Base-by-base conservation (phyloP, 1,139 yeast genomes). In the Yamadazyma pseudoaaseri region DNA sequence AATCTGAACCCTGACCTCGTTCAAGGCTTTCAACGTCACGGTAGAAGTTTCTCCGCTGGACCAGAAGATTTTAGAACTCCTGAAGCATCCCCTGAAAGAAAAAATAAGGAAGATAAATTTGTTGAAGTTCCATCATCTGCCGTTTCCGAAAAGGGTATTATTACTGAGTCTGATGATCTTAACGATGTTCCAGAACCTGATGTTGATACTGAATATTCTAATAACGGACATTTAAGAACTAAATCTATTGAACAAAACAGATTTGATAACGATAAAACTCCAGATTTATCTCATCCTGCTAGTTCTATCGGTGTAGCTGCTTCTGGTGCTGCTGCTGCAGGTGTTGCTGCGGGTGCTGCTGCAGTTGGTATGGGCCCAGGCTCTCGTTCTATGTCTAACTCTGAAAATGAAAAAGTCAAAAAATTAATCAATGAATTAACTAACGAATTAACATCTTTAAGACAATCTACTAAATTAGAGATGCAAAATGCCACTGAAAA, bases 401-500 rank as follows among this genome's bases (percentile, higher is more conserved):
- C 27, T 21, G 61, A 54, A 26, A 59, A 58, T 22, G 49, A 48
- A 14, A 53, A 55, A 32, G 62, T 63, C 12, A 68, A 65, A 42
- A 52, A 53, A 30, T 45, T 66, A 17, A 62, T 73, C 16, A 48
- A 51, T n/a, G 68, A 67, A 30, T 56, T 78, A 32, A 73, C 77
- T 14, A 49, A 51, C 16, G 81, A 79, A 42, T 56, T 79, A 34
- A 61, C 59, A 22, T 58, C 60, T 16, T 58, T 79, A 45, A 75
- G 65, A 43, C 37, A 58, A 7, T 60, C 74, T 5, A 70, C 84
- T 6, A 69, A 65, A 36, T 54, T 57, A 4, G 79, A 76, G 44
- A 77, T 79, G 55, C 70, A 65, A 45, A 59, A 60, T 37, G 85
- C 85, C 1, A 70, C 76, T 30, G 70, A 67, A 27, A 71, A 67